A percentile compares a stretch with the other conserved stretches of the same genome.
Evolutionary conservation across 2,329 filamentous ascomycete genomes (phyloP).

Genomic region (Ceratocystis ficicola): DNA sequence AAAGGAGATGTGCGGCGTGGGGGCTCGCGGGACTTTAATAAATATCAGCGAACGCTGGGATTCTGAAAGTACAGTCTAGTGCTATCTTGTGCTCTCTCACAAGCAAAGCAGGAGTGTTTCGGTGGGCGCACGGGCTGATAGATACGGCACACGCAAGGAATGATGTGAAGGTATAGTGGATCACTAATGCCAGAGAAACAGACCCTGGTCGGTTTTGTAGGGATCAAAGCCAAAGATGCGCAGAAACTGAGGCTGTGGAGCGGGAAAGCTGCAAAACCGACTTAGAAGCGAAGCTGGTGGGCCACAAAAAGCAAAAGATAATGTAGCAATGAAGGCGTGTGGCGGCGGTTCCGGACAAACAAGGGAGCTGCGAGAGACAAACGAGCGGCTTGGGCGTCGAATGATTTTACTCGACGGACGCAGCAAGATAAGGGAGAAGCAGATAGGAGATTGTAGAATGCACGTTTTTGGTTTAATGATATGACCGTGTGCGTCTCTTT

Average conservation of each 20-base stretch:
- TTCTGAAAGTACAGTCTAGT: background rate
- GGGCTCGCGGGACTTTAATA: constrained; percentile 22
- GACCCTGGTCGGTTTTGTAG: constrained; percentile 11
- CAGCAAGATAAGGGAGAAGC: constrained; percentile 7
- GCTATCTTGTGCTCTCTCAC: background rate
- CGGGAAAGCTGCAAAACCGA: background rate
- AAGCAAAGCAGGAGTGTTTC: constrained; percentile 6
- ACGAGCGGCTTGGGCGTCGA: background rate
- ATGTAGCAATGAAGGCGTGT: constrained; percentile 8
- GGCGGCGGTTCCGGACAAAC: constrained; percentile 12
- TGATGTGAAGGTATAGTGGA: constrained; percentile 16
- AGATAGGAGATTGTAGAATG: background rate
- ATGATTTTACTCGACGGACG: background rate
- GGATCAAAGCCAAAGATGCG: constrained; percentile 4
- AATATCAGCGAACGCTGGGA: background rate
- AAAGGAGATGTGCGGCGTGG: constrained; percentile 8
- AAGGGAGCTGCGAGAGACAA: constrained; percentile 10
- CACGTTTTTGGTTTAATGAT: background rate
- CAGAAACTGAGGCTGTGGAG: background rate
- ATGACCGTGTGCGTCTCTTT: background rate
- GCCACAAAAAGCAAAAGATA: background rate
- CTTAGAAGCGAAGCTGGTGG: background rate
- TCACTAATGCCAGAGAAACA: constrained; percentile 18
- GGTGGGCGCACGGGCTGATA: constrained; percentile 19
- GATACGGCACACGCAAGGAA: constrained; percentile 17